phyloP scores from a whole-genome alignment of 768 basidiomycete species.

The Pisolithus microcarpus region DNA sequence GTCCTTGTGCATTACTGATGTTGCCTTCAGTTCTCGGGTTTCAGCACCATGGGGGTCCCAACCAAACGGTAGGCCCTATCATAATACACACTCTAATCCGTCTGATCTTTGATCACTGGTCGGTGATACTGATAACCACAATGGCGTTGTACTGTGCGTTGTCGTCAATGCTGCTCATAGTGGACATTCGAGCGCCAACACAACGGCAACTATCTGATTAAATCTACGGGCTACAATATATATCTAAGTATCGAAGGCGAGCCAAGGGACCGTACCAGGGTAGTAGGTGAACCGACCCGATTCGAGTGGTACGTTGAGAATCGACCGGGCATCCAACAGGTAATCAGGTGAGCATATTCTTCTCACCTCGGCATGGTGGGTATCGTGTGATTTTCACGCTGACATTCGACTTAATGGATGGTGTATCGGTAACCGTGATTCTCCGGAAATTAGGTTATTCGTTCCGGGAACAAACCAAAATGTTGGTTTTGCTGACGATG shows the following conservation, averaged over 20 bases:
- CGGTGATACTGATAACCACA: too few species aligned
- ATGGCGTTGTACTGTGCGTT: background rate
- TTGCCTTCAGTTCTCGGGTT: slow-evolving; percentile 42
- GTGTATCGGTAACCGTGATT: too few species aligned
- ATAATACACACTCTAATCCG: too few species aligned
- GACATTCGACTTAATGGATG: background rate
- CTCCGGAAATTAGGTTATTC: slow-evolving; percentile 37
- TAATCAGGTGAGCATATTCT: slow-evolving; percentile 23
- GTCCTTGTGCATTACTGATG: too few species aligned
- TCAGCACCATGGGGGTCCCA: slow-evolving; percentile 33
- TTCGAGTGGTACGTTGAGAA: slow-evolving; percentile 50
- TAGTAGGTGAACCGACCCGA: slow-evolving; percentile 32
- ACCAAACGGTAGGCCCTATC: slow-evolving; percentile 39
- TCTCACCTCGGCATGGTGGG: slow-evolving; percentile 23
- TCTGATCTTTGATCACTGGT: too few species aligned
- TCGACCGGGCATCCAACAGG: slow-evolving; percentile 25
- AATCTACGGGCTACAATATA: slow-evolving; percentile 27
- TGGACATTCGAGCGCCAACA: slow-evolving; percentile 35
- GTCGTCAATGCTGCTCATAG: slow-evolving; percentile 21
- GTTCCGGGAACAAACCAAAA: slow-evolving; percentile 37
- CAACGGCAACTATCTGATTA: slow-evolving; percentile 33
- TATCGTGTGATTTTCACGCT: background rate
- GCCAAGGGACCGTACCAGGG: slow-evolving; percentile 33
- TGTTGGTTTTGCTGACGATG: slow-evolving; percentile 42
- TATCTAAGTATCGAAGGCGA: background rate